phyloP scores from a whole-genome alignment of 352 stramenopile species.

The Pythium vanterpoolii region DNA sequence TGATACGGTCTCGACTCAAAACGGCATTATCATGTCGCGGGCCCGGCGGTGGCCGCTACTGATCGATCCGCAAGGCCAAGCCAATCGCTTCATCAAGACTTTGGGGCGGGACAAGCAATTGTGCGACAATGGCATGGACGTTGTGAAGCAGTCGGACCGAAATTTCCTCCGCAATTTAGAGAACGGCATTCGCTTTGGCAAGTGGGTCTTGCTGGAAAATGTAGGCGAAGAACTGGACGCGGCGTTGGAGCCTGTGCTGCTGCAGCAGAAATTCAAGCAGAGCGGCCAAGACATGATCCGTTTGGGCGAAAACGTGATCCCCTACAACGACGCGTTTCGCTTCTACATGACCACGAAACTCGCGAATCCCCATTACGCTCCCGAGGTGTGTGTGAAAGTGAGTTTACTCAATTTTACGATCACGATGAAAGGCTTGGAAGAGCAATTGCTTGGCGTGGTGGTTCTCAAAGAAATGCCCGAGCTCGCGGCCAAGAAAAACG shows the following conservation, averaged over 20 bases:
- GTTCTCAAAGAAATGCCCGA: slow-evolving; percentile 90
- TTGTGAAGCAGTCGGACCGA: slow-evolving; percentile 87
- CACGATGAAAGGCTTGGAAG: slow-evolving; percentile 89
- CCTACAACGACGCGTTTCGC: slow-evolving; percentile 88
- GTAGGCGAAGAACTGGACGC: slow-evolving; percentile 88
- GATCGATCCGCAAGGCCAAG: slow-evolving; percentile 91
- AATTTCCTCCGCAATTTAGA: slow-evolving; percentile 88
- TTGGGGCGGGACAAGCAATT: slow-evolving; percentile 81
- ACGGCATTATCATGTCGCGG: slow-evolving; percentile 90
- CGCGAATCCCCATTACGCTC: slow-evolving; percentile 90
- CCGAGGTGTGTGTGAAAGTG: slow-evolving; percentile 91
- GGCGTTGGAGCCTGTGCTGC: slow-evolving; percentile 85
- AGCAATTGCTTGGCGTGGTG: slow-evolving; percentile 88
- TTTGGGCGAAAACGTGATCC: slow-evolving; percentile 89
- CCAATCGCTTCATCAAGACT: slow-evolving; percentile 91
- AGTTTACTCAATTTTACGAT: slow-evolving; percentile 93
- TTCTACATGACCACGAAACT: slow-evolving; percentile 94
- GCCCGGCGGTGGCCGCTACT: slow-evolving; percentile 85
- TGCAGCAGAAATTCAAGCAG: slow-evolving; percentile 92
- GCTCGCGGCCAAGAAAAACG: slow-evolving; percentile 88
- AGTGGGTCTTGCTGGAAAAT: slow-evolving; percentile 90
- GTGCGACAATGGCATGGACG: slow-evolving; percentile 90
- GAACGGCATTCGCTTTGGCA: slow-evolving; percentile 89
- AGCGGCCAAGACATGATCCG: slow-evolving; percentile 91
- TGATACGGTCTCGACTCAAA: slow-evolving; percentile 91